phyloP scores from a whole-genome alignment of 208 protist genomes.

The Leishmania mexicana region DNA sequence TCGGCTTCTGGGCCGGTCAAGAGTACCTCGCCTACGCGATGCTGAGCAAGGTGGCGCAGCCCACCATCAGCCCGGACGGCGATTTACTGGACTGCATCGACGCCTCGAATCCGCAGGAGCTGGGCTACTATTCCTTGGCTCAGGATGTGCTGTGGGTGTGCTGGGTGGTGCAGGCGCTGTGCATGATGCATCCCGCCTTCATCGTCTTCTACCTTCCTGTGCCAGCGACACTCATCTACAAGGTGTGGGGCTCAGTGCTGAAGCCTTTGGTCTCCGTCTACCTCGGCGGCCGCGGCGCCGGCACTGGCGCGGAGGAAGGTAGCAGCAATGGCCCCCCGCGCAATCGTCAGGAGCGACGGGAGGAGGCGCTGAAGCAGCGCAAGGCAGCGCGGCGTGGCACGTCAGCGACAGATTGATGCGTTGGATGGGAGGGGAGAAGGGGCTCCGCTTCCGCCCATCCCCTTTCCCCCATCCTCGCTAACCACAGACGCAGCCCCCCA shows the following conservation, averaged over 20 bases:
- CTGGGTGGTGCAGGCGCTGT: constrained; percentile 84
- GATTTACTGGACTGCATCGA: constrained; percentile 79
- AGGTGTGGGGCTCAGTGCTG: constrained; percentile 52
- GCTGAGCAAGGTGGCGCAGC: constrained; percentile 62
- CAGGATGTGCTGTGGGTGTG: constrained; percentile 91
- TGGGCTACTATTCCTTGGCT: constrained; percentile 79
- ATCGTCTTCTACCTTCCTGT: constrained; percentile 88
- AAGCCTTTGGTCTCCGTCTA: constrained; percentile 35
- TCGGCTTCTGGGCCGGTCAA: constrained; percentile 82
- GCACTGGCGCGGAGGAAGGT: constrained; percentile 4
- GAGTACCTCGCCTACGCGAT: constrained; percentile 62
- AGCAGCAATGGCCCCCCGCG: constrained; percentile 17
- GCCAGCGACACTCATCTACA: constrained; percentile 76
- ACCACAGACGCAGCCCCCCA: background rate
- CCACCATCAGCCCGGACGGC: constrained; percentile 47
- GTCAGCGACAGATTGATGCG: background rate
- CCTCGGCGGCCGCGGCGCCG: constrained; percentile 27
- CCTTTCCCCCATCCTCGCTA: background rate
- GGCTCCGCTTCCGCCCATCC: background rate
- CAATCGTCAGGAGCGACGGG: constrained; percentile 68
- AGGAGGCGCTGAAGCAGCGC: constrained; percentile 59
- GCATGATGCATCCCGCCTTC: constrained; percentile 70
- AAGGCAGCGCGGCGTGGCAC: constrained; percentile 42
- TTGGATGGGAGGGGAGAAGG: background rate
- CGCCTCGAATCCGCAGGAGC: constrained; percentile 71